Evolutionary conservation across 2,329 filamentous ascomycete species (phyloP).

Genomic region (Cyanodermella asteris): DNA sequence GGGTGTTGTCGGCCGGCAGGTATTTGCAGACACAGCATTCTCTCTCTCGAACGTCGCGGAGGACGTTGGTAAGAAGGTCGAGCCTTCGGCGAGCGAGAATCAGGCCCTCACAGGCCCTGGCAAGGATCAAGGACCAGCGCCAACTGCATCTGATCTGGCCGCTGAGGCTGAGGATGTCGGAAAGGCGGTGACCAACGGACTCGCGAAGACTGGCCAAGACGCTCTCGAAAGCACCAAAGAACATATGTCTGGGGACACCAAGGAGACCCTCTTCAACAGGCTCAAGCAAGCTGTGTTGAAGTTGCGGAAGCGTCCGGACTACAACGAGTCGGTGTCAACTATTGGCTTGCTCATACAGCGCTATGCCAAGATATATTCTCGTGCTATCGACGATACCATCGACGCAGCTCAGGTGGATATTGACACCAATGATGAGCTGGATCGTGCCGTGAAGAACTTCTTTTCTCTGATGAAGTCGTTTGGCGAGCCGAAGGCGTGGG

Average conservation of each 20-base stretch:
- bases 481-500: constrained; percentile 53
- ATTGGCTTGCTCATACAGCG: constrained; percentile 53
- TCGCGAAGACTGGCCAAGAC: constrained; percentile 24
- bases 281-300: constrained; percentile 56
- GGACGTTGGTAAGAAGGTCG: constrained; percentile 49
- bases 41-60: constrained; percentile 56
- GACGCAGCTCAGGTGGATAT: constrained; percentile 48
- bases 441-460: constrained; percentile 55
- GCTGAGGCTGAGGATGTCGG: constrained; percentile 27
- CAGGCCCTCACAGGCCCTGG: constrained; percentile 28
- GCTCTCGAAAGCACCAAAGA: constrained; percentile 50
- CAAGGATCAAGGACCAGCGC: constrained; percentile 24
- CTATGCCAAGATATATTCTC: constrained; percentile 59
- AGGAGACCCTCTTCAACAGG: constrained; percentile 48
- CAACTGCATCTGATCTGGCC: constrained; percentile 40
- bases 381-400: constrained; percentile 44
- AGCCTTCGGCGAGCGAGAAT: constrained; percentile 42
- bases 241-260: constrained; percentile 51
- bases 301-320: constrained; percentile 56
- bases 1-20: constrained; percentile 54
- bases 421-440: constrained; percentile 49
- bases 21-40: constrained; percentile 71
- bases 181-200: constrained; percentile 13
- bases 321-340: constrained; percentile 66
- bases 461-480: constrained; percentile 66